Evolutionary conservation across 345 rosid genomes (phyloP).

Genomic region (Sonneratia caseolaris): DNA sequence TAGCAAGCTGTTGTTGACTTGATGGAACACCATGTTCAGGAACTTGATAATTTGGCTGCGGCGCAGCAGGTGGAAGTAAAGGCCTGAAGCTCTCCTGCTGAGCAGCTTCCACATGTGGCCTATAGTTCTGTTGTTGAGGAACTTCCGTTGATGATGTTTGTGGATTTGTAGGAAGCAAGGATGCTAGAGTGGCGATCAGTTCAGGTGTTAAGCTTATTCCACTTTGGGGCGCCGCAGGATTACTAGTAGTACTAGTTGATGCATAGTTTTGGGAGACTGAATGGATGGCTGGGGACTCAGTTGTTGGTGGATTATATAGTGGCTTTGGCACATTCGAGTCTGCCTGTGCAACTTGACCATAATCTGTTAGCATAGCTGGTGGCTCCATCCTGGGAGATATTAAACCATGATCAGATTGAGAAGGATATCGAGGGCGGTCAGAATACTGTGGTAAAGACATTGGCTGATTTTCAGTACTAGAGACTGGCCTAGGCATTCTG

Average conservation of each 20-base stretch:
- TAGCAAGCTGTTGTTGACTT: conserved; percentile 35
- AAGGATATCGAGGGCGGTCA: conserved; percentile 21
- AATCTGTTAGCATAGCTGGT: conserved; percentile 25
- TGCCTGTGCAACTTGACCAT: conserved; percentile 35
- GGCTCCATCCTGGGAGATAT: conserved; percentile 29
- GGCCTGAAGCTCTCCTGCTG: conserved; percentile 24
- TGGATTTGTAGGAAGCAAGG: conserved; percentile 50
- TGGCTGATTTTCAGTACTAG: conserved; percentile 30
- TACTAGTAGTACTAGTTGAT: conserved; percentile 17
- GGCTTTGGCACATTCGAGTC: conserved; percentile 35
- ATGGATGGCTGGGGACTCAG: conserved; percentile 25
- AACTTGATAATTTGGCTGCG: conserved; percentile 27
- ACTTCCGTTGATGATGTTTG: conserved; percentile 33
- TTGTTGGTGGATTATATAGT: conserved; percentile 21
- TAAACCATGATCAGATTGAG: conserved; percentile 29
- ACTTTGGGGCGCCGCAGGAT: conserved; percentile 32
- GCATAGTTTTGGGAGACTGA: conserved; percentile 28
- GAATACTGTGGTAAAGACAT: conserved; percentile 24
- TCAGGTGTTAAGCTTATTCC: conserved; percentile 72
- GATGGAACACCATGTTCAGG: conserved; percentile 28
- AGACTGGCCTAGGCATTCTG: conserved; percentile 58
- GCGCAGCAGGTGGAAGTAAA: conserved; percentile 22
- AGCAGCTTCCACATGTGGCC: neutral
- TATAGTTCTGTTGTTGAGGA: conserved; percentile 15
- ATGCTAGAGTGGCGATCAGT: conserved; percentile 65